These are phyloP conservation scores for Tricholoma bakamatsutake DNA, from an alignment of 768 basidiomycete species.

Conservation along the genomic window DNA sequence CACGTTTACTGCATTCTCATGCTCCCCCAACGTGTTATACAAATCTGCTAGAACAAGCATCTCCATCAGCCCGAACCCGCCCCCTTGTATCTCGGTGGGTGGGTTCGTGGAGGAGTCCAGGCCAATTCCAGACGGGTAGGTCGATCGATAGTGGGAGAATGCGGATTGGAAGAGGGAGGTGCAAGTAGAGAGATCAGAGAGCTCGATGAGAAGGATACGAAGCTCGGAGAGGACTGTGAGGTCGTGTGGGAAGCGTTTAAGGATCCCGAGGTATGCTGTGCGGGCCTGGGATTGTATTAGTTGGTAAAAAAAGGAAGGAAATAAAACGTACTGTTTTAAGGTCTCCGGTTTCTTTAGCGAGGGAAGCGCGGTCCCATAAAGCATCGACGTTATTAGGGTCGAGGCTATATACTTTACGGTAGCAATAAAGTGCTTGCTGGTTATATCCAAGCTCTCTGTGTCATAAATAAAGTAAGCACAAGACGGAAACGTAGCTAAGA, in stretches of 20 bases:
- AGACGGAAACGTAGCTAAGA: not conserved
- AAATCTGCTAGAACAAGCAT: constrained; percentile 84
- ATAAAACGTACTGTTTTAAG: constrained; percentile 48
- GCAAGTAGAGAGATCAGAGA: constrained; percentile 60
- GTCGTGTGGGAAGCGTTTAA: constrained; percentile 76
- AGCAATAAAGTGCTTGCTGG: constrained; percentile 91
- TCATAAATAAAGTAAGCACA: not conserved
- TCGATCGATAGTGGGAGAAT: constrained; percentile 57
- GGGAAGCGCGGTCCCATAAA: constrained; percentile 82
- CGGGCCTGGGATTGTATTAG: constrained; percentile 37
- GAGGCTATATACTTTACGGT: constrained; percentile 71
- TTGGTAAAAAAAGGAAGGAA: not conserved
- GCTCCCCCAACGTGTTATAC: constrained; percentile 63
- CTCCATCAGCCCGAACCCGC: constrained; percentile 59
- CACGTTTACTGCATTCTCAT: constrained; percentile 59
- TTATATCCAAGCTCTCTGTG: constrained; percentile 60
- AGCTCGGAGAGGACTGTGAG: constrained; percentile 74
- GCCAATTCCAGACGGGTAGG: constrained; percentile 39
- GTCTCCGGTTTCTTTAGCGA: constrained; percentile 74
- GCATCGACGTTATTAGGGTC: constrained; percentile 81
- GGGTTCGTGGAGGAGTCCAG: constrained; percentile 19
- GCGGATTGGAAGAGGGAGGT: constrained; percentile 66
- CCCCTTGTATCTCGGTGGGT: constrained; percentile 29
- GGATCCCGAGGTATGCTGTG: constrained; percentile 59
- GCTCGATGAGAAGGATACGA: constrained; percentile 69